Evolutionary conservation across 495 filamentous ascomycete genomes (phyloP), one percentile per base, ranked within the genome.

Genomic region (Xylaria curta): DNA sequence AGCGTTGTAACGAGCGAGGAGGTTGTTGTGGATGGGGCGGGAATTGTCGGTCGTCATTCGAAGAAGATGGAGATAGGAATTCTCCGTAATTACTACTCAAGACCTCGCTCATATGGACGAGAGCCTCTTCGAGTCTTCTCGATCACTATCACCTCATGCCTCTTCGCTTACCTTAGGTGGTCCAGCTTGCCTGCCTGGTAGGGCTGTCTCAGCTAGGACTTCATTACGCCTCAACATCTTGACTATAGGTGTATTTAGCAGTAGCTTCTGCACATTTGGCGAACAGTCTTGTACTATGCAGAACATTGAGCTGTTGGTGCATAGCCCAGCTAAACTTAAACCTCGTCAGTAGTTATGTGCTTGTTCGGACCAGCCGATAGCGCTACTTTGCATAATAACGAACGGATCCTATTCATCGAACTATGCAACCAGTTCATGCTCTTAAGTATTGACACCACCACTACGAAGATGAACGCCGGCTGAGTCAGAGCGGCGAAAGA

Each of bases 181-280:
- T 1, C 53, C 38, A 38, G 61, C 24, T 59, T 64, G 60, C 60
- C 69, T 38, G 36, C 36, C 36, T 60, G 31, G 69, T 66, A 71
- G 51, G 69, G 69, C 69, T 71, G 69, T 42, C 42, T 71, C 69
- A 71, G 69, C 69, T 71, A 71, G 69, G 69, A 66, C 69, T 49
- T 21, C 38, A 46, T 31, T 51, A 66, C 42, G 62, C 62, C 61
- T 54, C 62, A 47, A 31, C 51, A 40, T 44, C 47, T 64, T 51
- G 44, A 53, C 31, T 38, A 28, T 47, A 38, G 36, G 24, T 3
- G 15, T 33, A 38, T 33, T 9, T 60, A 28, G 44, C 42, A 33
- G 36, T 10, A 36, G 59, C 12, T 40, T 24, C 26, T 13, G 60
- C 26, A n/a, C 38, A 38, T 38, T 38, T 21, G 28, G 24, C 19